Evolutionary conservation across 495 filamentous ascomycete species (phyloP), one percentile per base, ranked within the genome.

Genomic region (Astrothelium macrocarpum): DNA sequence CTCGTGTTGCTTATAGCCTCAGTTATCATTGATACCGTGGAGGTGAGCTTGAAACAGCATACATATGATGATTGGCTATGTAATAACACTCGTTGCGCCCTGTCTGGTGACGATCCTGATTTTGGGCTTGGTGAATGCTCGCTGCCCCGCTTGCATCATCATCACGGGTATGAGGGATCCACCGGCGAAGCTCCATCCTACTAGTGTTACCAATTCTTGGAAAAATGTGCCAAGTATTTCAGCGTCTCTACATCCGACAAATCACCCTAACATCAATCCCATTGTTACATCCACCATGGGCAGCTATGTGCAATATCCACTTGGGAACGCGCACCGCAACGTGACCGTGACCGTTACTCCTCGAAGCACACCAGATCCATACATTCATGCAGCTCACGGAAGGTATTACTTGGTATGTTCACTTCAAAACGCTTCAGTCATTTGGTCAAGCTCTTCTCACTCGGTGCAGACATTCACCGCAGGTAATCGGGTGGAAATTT

Each of bases 401-500:
- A n/a, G 49, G 7, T 56, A 56, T 20, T 56, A 56, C 49, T 56
- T 56, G 49, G 49, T 56, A 26, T 2, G 49, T 28, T 11, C 11
- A 56, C 23, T 1, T 56, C 49, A 2, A 56, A 56, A 10, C 20
- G 20, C 23, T 56, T 25, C 2, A n/a, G 10, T 56, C 29, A 9
- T 2, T 25, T 3, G 23, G 9, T 29, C 7, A 29, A 29, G 49
- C 25, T 56, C 4, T 60, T 4, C 31, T 66, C 18, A 59, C 25
- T 59, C 25, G 32, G 18, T 25, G 29, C 20, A 72, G 65, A 74
- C 72, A 9, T 75, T 68, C 62, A 75, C 73, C 45, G 62, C 65
- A 39, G 72, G 72, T 39, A 59, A 67, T 49, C 62, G 69, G 1
- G 62, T 75, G 56, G 69, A 72, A 29, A 71, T 75, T 60, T 75